Base-by-base conservation (phyloP, 2,329 filamentous ascomycete species). In the Stagonosporopsis cucurbitacearum region DNA sequence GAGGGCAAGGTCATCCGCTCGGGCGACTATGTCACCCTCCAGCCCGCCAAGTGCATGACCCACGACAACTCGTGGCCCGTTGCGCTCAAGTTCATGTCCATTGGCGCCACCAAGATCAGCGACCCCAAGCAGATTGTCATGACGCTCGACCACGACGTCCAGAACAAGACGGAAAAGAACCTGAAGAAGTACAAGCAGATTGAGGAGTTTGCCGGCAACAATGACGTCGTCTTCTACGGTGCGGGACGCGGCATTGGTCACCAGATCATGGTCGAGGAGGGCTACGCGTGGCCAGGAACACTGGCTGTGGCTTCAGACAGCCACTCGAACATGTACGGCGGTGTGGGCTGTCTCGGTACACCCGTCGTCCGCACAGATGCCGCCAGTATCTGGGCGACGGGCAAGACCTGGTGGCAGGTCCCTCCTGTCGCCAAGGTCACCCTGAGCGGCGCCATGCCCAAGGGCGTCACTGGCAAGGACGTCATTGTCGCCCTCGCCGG, bases 401-500 rank as follows among this genome's bases (percentile, higher is more conserved):
- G 87, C 4, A 80, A 83, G 63, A 96, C 89, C 0, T 97, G 92
- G 92, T 96, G 87, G 86, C 90, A 96, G 77, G 84, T 95, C 22
- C 94, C 94, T 0, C 91, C 92, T 0, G 85, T 96, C 25, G 91
- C 90, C 1, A 88, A 89, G 76, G 85, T 97, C 22, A 93, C 85
- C 0, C 81, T 98, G 11, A 90, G 84, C 0, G 93, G 92, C 6
- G 76, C 85, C 0, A 79, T 96, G 6, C 93, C 91, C 0, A 78
- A 80, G 1, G 93, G 93, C 11, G 92, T 96, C 1, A 92, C 89
- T 0, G 94, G 92, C 26, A 98, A 99, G 76, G 95, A 98, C 74
- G 90, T 96, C 12, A 98, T 98, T 63, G 85, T 97, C 23, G 91
- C 92, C 0, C 82, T 98, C 1, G 96, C 91, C 65, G 91, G 90